Evolutionary conservation across 192 early-diverging fungal species (phyloP), one percentile per base, ranked within the genome.

Genomic region (Thamnidium elegans): DNA sequence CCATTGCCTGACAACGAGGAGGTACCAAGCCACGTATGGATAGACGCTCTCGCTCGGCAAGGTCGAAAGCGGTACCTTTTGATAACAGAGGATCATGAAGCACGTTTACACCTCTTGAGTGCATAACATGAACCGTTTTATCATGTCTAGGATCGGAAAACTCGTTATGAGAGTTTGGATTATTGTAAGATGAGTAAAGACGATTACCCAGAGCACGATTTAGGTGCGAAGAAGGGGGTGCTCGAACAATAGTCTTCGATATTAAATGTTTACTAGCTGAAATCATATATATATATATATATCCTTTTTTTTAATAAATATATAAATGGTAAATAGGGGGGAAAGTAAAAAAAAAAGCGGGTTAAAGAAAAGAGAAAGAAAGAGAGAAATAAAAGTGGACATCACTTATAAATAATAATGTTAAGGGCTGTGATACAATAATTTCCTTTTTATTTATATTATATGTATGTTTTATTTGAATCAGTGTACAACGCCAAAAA

Each of bases 1-100:
- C 78, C 77, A 82, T 82, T 55, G 77, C 78, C 55, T 82, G 80
- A n/a, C 75, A 73, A 7, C 80, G 67, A 62, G 80, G 80, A 15
- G 80, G 80, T 0, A 82, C 80, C 0, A 82, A 66, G 14, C 80
- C 80, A 65, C 80, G 80, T 42, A 82, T 79, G 7, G 78, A 78
- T 20, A 82, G 72, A 51, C 80, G 68, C 58, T 82, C 80, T 32
- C 80, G 61, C 26, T 82, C 80, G 19, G 75, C 76, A 45, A 82
- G 68, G 13, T 65, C 75, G 45, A 82, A 82, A 26, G 80, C 80
- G 20, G 80, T 82, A 7, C 72, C 72, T 63, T 82, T 82, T 42
- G 78, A 79, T 42, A 82, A 71, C 1, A 82, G 56, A 7, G 80
- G 80, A 48, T 82, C 80, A 46, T 82, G 80, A 48, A 79, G 75